phyloP scores from a whole-genome alignment of 129 eudicot genomes.

The Chrysanthemum makinoi region DNA sequence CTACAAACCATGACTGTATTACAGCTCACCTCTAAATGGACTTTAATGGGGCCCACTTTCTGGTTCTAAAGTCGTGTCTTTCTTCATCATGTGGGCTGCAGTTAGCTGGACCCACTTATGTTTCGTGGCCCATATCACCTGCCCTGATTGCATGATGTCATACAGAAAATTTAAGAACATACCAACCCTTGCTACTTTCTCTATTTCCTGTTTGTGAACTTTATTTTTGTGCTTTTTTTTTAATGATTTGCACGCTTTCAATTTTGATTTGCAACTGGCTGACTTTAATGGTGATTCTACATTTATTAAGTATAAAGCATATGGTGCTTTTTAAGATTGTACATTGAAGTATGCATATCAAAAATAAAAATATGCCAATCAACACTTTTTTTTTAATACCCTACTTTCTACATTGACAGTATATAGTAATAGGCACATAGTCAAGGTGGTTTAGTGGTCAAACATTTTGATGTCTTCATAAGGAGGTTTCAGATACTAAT shows the following conservation, averaged over 20 bases:
- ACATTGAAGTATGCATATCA: too few species aligned
- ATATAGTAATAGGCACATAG: not conserved
- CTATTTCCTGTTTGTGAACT: not conserved
- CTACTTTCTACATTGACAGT: not conserved
- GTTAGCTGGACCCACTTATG: slow-evolving; percentile 14
- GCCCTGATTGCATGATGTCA: not conserved
- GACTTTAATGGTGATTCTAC: too few species aligned
- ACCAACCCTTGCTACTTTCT: not conserved
- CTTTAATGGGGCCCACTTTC: slow-evolving; percentile 16
- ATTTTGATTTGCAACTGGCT: too few species aligned
- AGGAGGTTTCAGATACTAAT: too few species aligned
- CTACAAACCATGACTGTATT: slow-evolving; percentile 3
- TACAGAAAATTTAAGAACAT: not conserved
- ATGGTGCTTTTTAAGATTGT: too few species aligned
- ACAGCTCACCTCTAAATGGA: slow-evolving; percentile 27
- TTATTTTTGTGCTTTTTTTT: not conserved
- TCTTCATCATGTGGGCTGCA: slow-evolving; percentile 32
- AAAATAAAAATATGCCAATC: too few species aligned
- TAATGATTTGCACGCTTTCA: too few species aligned
- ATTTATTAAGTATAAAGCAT: too few species aligned
- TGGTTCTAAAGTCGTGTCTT: slow-evolving; percentile 12
- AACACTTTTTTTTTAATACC: not conserved
- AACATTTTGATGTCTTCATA: too few species aligned
- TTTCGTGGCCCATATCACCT: slow-evolving; percentile 6
- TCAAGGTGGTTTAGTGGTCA: too few species aligned